These are phyloP conservation scores for Amanita rimosa DNA, from an alignment of 768 basidiomycete genomes.

Conservation along the genomic window DNA sequence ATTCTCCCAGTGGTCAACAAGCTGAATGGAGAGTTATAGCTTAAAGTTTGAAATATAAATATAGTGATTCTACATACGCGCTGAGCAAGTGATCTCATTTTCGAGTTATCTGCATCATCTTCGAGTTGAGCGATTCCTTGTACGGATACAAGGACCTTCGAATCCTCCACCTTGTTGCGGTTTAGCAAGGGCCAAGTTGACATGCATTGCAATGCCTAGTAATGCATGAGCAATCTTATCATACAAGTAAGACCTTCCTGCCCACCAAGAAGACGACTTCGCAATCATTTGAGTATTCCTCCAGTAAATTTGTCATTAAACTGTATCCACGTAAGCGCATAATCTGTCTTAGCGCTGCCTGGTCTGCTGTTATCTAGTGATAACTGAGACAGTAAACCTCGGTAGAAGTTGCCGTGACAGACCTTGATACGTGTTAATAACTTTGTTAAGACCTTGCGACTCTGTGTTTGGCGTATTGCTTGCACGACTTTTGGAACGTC, in stretches of 20 bases:
- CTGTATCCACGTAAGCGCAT: constrained; percentile 91
- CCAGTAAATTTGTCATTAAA: constrained; percentile 80
- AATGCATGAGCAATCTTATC: not conserved
- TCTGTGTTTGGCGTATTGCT: constrained; percentile 81
- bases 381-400: not conserved
- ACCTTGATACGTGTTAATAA: constrained; percentile 82
- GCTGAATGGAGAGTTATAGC: constrained; percentile 24
- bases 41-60: not conserved
- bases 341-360: constrained; percentile 65
- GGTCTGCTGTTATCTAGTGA: constrained; percentile 73
- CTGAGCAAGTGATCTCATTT: constrained; percentile 45
- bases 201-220: constrained; percentile 57
- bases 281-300: constrained; percentile 59
- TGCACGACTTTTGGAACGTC: constrained; percentile 90
- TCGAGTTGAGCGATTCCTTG: constrained; percentile 39
- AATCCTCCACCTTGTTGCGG: constrained; percentile 88
- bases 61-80: constrained; percentile 31
- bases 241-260: constrained; percentile 5
- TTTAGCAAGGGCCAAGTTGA: constrained; percentile 70
- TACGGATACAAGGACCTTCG: constrained; percentile 52
- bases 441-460: constrained; percentile 71
- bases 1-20: constrained; percentile 71
- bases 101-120: constrained; percentile 24
- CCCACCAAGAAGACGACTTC: constrained; percentile 66
- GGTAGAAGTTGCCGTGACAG: constrained; percentile 5